A percentile compares a stretch with the other conserved stretches of the same genome.
phyloP scores from a whole-genome alignment of 352 stramenopile species.

The Thraustochytrium striatum region DNA sequence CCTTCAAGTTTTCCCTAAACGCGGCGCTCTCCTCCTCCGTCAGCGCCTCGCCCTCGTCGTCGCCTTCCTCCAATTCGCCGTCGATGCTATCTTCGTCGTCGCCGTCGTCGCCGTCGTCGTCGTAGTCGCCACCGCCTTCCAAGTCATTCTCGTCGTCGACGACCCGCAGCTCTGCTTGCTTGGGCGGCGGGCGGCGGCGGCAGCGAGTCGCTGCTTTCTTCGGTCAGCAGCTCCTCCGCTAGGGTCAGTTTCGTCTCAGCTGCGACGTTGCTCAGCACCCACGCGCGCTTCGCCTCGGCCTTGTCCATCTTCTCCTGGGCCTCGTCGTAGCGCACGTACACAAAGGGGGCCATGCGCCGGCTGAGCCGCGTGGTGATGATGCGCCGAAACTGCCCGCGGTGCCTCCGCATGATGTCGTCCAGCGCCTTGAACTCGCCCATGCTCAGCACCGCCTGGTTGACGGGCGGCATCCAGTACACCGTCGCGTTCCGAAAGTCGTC shows the following conservation, averaged over 20 bases:
- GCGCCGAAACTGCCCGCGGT: neutral
- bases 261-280: neutral
- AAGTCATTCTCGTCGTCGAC: neutral
- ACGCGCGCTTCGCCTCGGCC: neutral
- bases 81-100: neutral
- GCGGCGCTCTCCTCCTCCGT: too few species aligned
- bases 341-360: neutral
- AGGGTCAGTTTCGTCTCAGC: neutral
- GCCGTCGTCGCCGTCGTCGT: neutral
- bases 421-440: neutral
- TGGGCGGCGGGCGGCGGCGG: too few species aligned
- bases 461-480: slow-evolving; percentile 3
- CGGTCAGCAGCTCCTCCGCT: neutral
- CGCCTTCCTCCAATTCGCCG: neutral
- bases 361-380: neutral
- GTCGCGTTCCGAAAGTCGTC: slow-evolving; percentile 6
- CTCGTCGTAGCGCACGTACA: neutral
- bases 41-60: too few species aligned
- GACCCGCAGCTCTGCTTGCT: too few species aligned
- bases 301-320: neutral
- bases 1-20: neutral
- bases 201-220: neutral
- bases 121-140: neutral
- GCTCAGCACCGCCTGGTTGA: too few species aligned
- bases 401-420: neutral